Percentiles rank a stretch among this genome's conserved stretches.
phyloP scores from a whole-genome alignment of 1,284 basidiomycete species.

The Anthracocystis walkeri region DNA sequence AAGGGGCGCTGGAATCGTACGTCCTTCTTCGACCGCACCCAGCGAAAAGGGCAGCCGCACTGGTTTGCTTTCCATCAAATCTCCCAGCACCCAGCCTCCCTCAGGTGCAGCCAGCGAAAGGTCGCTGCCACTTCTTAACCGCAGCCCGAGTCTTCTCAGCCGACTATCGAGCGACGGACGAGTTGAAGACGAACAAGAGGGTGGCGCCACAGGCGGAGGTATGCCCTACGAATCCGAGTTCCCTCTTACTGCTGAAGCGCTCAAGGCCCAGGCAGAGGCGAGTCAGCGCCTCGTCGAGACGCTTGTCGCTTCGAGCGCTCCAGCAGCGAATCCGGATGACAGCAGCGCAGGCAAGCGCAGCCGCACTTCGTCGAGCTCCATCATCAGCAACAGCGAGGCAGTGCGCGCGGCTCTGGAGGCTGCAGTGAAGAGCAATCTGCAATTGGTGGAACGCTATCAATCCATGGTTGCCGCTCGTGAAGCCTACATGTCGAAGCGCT shows the following conservation, averaged over 20 bases:
- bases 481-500: slow-evolving; percentile 75
- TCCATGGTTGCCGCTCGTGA: slow-evolving; percentile 84
- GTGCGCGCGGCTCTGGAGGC: slow-evolving; percentile 35
- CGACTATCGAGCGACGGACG: slow-evolving; percentile 47
- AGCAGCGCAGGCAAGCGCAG: slow-evolving; percentile 70
- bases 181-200: slow-evolving; percentile 33
- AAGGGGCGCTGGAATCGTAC: slow-evolving; percentile 34
- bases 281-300: slow-evolving; percentile 47
- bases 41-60: slow-evolving; percentile 38
- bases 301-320: slow-evolving; percentile 14
- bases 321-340: slow-evolving; percentile 21
- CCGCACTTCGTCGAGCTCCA: slow-evolving; percentile 72
- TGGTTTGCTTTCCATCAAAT: slow-evolving; percentile 39
- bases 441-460: slow-evolving; percentile 78
- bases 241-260: slow-evolving; percentile 46
- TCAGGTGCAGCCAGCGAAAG: slow-evolving; percentile 46
- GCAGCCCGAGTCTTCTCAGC: slow-evolving; percentile 54
- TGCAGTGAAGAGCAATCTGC: slow-evolving; percentile 43
- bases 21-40: slow-evolving; percentile 39
- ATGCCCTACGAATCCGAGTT: slow-evolving; percentile 52
- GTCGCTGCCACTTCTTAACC: slow-evolving; percentile 34
- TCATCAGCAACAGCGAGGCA: slow-evolving; percentile 28
- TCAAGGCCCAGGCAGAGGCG: slow-evolving; percentile 50
- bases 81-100: slow-evolving; percentile 36
- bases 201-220: slow-evolving; percentile 15